Evolutionary conservation across 176 grass and related monocot species (phyloP).

Genomic region (Paspalum vaginatum): DNA sequence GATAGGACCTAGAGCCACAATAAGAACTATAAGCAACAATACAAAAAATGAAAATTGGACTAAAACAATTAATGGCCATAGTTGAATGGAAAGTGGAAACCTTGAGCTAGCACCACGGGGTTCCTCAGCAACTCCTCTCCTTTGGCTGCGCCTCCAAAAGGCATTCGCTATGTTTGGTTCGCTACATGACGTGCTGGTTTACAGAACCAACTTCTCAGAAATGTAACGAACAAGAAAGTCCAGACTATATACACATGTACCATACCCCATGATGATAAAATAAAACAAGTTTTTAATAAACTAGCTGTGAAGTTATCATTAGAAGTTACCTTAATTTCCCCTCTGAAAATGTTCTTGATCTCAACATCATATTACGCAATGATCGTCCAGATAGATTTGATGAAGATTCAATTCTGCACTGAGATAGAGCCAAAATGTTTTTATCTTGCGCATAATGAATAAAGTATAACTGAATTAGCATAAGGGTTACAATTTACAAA

Average conservation of each 20-base stretch:
- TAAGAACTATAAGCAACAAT: constrained; percentile 16
- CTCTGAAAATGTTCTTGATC: constrained; percentile 93
- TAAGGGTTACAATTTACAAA: constrained; percentile 4
- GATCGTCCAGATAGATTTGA: constrained; percentile 81
- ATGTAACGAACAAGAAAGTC: constrained; percentile 46
- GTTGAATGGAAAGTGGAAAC: constrained; percentile 51
- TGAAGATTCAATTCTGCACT: constrained; percentile 84
- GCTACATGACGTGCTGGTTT: constrained; percentile 87
- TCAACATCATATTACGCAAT: constrained; percentile 76
- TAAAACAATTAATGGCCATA: constrained; percentile 14
- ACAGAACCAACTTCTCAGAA: constrained; percentile 34
- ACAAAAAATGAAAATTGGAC: constrained; percentile 11
- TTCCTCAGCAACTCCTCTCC: constrained; percentile 87
- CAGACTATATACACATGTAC: constrained; percentile 28
- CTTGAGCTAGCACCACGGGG: constrained; percentile 77
- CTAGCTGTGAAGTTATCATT: constrained; percentile 6
- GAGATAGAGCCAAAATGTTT: constrained; percentile 57
- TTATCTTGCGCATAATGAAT: constrained; percentile 72
- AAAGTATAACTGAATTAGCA: constrained; percentile 13
- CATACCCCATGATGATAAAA: constrained; percentile 31
- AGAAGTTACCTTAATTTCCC: constrained; percentile 85
- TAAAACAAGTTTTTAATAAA: constrained; percentile 34
- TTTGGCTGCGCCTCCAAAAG: constrained; percentile 74
- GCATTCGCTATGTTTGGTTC: constrained; percentile 96
- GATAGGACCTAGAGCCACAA: constrained; percentile 10